Evolutionary conservation across 1,284 basidiomycete genomes (phyloP), one percentile per base, ranked within the genome.

Genomic region (Ceratobasidium papillatum): DNA sequence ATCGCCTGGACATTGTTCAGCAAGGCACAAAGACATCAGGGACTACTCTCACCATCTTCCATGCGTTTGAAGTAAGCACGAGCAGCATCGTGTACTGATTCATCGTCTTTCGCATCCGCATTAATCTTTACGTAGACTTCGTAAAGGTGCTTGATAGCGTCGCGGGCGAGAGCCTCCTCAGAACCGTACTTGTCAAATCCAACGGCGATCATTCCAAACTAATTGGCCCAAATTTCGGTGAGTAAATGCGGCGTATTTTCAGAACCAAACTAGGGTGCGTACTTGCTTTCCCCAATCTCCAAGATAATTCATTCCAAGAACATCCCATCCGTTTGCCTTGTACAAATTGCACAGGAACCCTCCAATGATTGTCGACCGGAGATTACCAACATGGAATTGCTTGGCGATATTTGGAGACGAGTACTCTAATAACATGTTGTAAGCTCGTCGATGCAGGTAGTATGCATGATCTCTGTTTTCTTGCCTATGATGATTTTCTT

Each of bases 401-500:
- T 99, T 99, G 47, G 98, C 97, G 80, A 99, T 99, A 82, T 99
- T 99, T 22, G 97, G 96, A 3, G 94, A 95, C 0, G 95, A 98
- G 83, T 96, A 99, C 82, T 99, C 93, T 79, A 43, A 12, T 11
- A 3, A 22, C n/a, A 27, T n/a, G 32, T 14, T 34, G 32, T 61
- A 7, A 73, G 17, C 14, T 7, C 19, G 3, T 43, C 0, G 27
- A 62, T 12, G 41, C 30, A 30, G n/a, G 27, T 22, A 30, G 36
- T 54, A n/a, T n/a, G 36, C 25, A n/a, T 2, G 1, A 11, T 49
- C 7, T 32, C 4, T 19, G 17, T 27, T 41, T 1, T 17, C 66
- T 54, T 17, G 74, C 76, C 76, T 30, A 94, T 87, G 77, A 95
- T 82, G 77, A 93, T 83, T 74, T 89, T 92, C 84, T 97, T 95